phyloP scores from a whole-genome alignment of 179 eudicot genomes.

The Gypsophila paniculata region DNA sequence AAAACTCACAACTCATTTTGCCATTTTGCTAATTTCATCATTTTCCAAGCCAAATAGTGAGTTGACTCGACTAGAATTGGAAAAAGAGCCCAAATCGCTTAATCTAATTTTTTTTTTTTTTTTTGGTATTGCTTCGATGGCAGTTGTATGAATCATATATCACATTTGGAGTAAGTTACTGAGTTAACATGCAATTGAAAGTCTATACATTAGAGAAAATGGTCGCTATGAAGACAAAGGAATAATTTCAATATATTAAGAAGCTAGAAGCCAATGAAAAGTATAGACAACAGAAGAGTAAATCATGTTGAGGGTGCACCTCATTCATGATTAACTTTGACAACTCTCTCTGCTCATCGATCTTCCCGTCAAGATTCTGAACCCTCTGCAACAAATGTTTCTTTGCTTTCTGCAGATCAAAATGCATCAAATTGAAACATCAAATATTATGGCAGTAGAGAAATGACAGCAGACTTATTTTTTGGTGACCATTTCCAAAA shows the following conservation, averaged over 20 bases:
- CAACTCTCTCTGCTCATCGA: conserved; percentile 73
- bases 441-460: background rate
- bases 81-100: background rate
- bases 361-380: conserved; percentile 75
- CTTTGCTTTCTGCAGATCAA: conserved; percentile 60
- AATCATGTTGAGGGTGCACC: conserved; percentile 32
- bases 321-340: conserved; percentile 60
- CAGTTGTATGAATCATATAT: background rate
- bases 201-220: background rate
- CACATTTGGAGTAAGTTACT: background rate
- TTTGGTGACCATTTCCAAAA: background rate
- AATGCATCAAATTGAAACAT: background rate
- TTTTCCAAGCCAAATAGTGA: conserved; percentile 4
- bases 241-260: conserved; percentile 1
- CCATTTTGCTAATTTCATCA: background rate
- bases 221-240: background rate
- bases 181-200: background rate
- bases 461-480: too few species aligned
- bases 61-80: background rate
- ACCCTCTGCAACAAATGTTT: conserved; percentile 81
- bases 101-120: too few species aligned
- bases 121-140: background rate
- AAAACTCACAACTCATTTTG: background rate
- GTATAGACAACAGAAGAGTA: conserved; percentile 3
- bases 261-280: background rate